Evolutionary conservation across 169 alveolate species (phyloP).

Genomic region (Cryptosporidium parvum): DNA sequence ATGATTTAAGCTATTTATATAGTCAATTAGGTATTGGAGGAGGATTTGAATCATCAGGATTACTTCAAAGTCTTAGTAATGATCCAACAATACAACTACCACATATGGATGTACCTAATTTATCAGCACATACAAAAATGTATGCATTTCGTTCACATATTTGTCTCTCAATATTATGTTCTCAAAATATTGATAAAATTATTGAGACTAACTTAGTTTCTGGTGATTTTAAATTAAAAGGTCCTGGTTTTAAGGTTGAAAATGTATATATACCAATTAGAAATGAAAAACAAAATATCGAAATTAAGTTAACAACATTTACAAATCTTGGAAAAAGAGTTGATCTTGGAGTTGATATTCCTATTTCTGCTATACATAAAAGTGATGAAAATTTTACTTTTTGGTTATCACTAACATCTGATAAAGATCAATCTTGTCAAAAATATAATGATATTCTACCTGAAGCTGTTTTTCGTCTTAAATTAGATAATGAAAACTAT

Average conservation of each 20-base stretch:
- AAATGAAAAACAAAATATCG: slow-evolving; percentile 46
- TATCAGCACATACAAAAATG: slow-evolving; percentile 74
- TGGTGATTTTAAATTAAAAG: slow-evolving; percentile 72
- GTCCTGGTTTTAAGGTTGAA: slow-evolving; percentile 71
- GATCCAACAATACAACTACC: slow-evolving; percentile 65
- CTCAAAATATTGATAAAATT: slow-evolving; percentile 39
- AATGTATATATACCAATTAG: slow-evolving; percentile 70
- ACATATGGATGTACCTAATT: slow-evolving; percentile 68
- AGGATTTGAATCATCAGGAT: neutral
- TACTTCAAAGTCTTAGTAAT: slow-evolving; percentile 6
- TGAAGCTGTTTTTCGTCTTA: slow-evolving; percentile 73
- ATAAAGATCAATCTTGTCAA: slow-evolving; percentile 25
- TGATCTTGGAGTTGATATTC: slow-evolving; percentile 53
- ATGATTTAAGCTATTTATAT: slow-evolving; percentile 20
- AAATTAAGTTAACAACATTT: slow-evolving; percentile 68
- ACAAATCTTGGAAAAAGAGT: slow-evolving; percentile 35
- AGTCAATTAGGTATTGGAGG: neutral
- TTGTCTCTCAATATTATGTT: slow-evolving; percentile 39
- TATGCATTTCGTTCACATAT: slow-evolving; percentile 71
- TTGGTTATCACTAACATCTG: slow-evolving; percentile 36
- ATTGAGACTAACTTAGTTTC: slow-evolving; percentile 56
- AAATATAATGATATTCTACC: slow-evolving; percentile 71
- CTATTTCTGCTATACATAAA: slow-evolving; percentile 57
- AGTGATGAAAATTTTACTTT: slow-evolving; percentile 22
- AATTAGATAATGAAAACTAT: slow-evolving; percentile 57